These are phyloP conservation scores for Dryadomyces sulphureus DNA, from an alignment of 2,329 filamentous ascomycete genomes.

Conservation along the genomic window DNA sequence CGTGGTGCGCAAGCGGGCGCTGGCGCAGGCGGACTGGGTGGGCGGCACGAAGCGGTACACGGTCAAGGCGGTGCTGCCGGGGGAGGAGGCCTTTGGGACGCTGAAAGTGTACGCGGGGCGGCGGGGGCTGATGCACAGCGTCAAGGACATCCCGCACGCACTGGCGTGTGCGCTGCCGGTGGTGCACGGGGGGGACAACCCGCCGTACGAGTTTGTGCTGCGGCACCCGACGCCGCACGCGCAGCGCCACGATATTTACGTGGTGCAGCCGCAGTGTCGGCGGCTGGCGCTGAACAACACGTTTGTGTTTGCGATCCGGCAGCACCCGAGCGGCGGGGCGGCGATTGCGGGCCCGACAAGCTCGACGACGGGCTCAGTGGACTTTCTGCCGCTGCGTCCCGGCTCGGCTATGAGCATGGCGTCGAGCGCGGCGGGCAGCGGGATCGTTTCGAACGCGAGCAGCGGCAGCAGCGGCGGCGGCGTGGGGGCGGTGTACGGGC, in stretches of 20 bases:
- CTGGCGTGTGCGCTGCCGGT: constrained; percentile 83
- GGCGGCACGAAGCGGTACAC: constrained; percentile 77
- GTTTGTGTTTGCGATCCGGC: constrained; percentile 89
- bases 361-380: too few relatives aligned
- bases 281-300: constrained; percentile 88
- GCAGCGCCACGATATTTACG: constrained; percentile 93
- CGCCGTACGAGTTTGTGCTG: constrained; percentile 81
- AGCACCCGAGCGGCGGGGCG: constrained; percentile 48
- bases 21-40: constrained; percentile 87
- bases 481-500: constrained; percentile 30
- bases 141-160: constrained; percentile 89
- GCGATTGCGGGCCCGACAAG: constrained; percentile 32
- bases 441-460: constrained; percentile 31
- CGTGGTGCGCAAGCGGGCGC: constrained; percentile 65
- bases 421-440: constrained; percentile 33
- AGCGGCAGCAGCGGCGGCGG: constrained; percentile 31
- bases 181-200: constrained; percentile 81
- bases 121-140: constrained; percentile 90
- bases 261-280: constrained; percentile 87
- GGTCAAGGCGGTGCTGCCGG: constrained; percentile 79
- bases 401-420: constrained; percentile 51
- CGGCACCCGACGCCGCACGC: constrained; percentile 94
- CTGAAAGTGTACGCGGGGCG: constrained; percentile 90
- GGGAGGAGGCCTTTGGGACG: constrained; percentile 77
- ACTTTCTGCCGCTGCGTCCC: constrained; percentile 50